Base-by-base conservation (phyloP, 2,329 filamentous ascomycete genomes). In the Amesomyces nigricolor region DNA sequence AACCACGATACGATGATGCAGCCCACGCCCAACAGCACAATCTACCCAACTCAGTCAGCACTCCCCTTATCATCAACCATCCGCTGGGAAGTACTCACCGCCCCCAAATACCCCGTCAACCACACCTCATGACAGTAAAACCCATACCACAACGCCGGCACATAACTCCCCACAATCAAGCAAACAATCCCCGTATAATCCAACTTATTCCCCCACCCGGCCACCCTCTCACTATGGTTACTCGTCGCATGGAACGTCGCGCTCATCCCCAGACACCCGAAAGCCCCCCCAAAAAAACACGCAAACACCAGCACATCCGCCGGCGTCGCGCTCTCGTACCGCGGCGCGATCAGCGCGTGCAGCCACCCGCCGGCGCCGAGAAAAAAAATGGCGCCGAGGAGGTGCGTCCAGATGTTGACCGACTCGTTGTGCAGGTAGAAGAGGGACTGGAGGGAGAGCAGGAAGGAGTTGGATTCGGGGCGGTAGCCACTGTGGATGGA, bases 181-280 rank as follows among this genome's bases (percentile, higher is more conserved):
- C 86, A 82, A 30, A 97, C 89, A 63, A 99, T 99, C 6, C 94
- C 94, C 5, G 92, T 82, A 69, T 99, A 97, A 69, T 99, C 94
- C 54, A 97, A 75, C 70, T 95, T 89, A 69, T 97, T 97, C 10
- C 91, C 91, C 76, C 90, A 88, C 59, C 82, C 85, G 2, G 87
- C 85, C 13, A 96, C 89, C 1, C 73, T 72, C 38, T 83, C 81
- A 16, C 88, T 94, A 70, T 99, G 94, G 62, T 96, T 96, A 19
- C 79, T 83, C 47, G 96, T 80, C 2, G 88, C 81, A 69, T 99
- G 94, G 68, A 85, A 99, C 2, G 86, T 88, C 5, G 90, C 87
- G 63, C 87, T 91, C 85, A 91, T 89, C 19, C 87, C 86, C 51
- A 94, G 74, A 64, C 89, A 92, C 35, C 82, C 65, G 29, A 84